Conservation (phyloP, 495 filamentous ascomycete genomes). For the Penicillium cataractarum region DNA sequence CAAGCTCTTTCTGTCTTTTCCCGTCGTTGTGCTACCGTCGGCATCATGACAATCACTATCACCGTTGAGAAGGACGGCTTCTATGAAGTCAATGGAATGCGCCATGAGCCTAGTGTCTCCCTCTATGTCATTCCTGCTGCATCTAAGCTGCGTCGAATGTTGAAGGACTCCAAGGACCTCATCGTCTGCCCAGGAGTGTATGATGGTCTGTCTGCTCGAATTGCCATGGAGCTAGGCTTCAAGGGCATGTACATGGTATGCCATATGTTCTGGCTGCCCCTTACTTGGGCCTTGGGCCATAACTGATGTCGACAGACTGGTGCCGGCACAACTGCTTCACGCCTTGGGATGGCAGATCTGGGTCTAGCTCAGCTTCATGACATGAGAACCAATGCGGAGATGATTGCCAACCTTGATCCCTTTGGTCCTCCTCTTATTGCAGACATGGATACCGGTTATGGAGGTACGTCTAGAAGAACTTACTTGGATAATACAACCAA, state of each 20-base stretch:
- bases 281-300: conserved; percentile 11
- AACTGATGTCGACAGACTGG: conserved; percentile 56
- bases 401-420: conserved; percentile 66
- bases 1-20: background rate
- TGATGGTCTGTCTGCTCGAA: conserved; percentile 68
- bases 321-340: conserved; percentile 66
- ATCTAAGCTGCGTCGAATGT: conserved; percentile 51
- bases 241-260: conserved; percentile 69
- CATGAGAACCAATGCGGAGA: conserved; percentile 66
- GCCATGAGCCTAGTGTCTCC: conserved; percentile 35
- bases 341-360: conserved; percentile 67
- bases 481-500: background rate
- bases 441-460: conserved; percentile 71
- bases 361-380: conserved; percentile 67
- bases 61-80: conserved; percentile 44
- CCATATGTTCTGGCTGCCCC: background rate
- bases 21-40: background rate
- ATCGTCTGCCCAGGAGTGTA: conserved; percentile 69
- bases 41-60: conserved; percentile 39
- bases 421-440: conserved; percentile 63
- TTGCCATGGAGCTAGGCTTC: conserved; percentile 62
- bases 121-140: conserved; percentile 44
- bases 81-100: conserved; percentile 41
- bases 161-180: conserved; percentile 42
- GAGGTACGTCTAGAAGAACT: conserved; percentile 43